These are phyloP conservation scores for Saccharomycopsis sp. DNA, from an alignment of 805 yeast species.

Conservation along the genomic window DNA sequence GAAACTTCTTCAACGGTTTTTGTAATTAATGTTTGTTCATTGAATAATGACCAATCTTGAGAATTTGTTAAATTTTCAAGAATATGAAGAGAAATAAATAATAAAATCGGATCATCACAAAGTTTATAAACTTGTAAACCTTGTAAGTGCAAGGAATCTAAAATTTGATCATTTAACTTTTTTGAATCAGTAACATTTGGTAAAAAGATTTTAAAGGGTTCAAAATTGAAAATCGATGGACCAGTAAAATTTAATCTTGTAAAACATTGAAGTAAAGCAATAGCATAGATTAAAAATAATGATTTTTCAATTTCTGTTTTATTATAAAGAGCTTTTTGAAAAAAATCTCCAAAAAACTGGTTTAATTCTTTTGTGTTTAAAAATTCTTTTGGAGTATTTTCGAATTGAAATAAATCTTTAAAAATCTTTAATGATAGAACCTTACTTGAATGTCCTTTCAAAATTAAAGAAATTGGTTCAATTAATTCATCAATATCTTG, in stretches of 20 bases:
- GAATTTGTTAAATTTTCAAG: constrained; percentile 31
- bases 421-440: constrained; percentile 9
- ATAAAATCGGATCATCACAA: constrained; percentile 37
- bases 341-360: not conserved
- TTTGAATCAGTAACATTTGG: constrained; percentile 7
- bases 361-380: not conserved
- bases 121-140: constrained; percentile 69
- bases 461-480: constrained; percentile 14
- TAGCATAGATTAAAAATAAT: constrained; percentile 29
- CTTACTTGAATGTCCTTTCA: constrained; percentile 20
- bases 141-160: constrained; percentile 37
- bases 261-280: constrained; percentile 56
- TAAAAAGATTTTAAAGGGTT: constrained; percentile 14
- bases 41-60: constrained; percentile 24
- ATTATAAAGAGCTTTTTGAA: not conserved
- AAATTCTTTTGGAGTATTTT: constrained; percentile 13
- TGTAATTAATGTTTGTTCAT: constrained; percentile 3
- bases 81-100: constrained; percentile 32
- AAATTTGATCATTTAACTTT: constrained; percentile 19
- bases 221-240: constrained; percentile 37
- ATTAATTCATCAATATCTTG: not conserved
- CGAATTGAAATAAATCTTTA: not conserved
- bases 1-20: no score
- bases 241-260: constrained; percentile 78
- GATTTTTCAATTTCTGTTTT: not conserved